Conservation (phyloP, 768 basidiomycete genomes). For the Boletus coccyginus region DNA sequence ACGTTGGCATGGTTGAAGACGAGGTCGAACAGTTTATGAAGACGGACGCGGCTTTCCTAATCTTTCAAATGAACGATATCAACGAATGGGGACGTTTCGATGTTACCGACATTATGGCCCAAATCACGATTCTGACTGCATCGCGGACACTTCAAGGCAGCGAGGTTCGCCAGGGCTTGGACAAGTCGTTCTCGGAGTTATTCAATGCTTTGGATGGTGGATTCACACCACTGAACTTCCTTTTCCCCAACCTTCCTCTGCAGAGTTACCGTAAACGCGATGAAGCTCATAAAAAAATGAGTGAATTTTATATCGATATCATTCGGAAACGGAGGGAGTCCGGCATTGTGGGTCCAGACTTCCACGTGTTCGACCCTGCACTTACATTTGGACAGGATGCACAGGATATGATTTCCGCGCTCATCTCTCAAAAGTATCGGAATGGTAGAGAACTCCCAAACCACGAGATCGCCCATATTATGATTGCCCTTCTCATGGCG, state of each 20-base stretch:
- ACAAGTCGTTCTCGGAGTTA: constrained; percentile 80
- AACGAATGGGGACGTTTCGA: constrained; percentile 82
- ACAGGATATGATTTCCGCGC: constrained; percentile 89
- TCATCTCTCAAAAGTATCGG: constrained; percentile 82
- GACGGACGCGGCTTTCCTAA: constrained; percentile 59
- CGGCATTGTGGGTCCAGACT: constrained; percentile 35
- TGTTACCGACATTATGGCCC: constrained; percentile 66
- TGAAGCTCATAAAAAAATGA: constrained; percentile 88
- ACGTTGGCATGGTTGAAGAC: constrained; percentile 76
- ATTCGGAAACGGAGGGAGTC: constrained; percentile 66
- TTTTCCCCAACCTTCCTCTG: constrained; percentile 91
- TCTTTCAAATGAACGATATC: constrained; percentile 60
- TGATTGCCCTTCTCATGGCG: constrained; percentile 99
- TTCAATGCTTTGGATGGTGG: constrained; percentile 93
- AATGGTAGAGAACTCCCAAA: constrained; percentile 75
- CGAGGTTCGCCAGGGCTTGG: constrained; percentile 76
- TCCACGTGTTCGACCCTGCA: not conserved
- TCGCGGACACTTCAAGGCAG: constrained; percentile 90
- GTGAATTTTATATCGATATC: constrained; percentile 88
- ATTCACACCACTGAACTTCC: constrained; percentile 93
- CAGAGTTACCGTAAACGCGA: constrained; percentile 89
- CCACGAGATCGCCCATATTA: constrained; percentile 94
- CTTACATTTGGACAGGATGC: constrained; percentile 48
- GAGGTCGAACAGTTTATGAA: constrained; percentile 72
- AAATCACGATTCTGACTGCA: constrained; percentile 94